Percentiles rank a stretch among this genome's conserved stretches.
Conservation (phyloP, 2,329 filamentous ascomycete genomes). For the Claviceps africana region DNA sequence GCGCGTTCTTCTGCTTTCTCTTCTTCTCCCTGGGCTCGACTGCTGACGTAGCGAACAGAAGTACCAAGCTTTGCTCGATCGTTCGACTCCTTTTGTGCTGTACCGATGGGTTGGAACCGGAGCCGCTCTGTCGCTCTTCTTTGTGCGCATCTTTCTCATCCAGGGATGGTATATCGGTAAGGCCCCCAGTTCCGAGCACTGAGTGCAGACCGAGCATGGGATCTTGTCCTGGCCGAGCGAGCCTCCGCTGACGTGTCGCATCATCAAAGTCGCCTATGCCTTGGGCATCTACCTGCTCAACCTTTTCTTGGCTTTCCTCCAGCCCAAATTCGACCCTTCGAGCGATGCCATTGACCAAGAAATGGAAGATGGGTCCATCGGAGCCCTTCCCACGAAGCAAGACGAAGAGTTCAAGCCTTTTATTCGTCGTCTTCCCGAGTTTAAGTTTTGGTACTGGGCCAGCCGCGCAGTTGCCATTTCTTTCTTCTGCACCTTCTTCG, state of each 20-base stretch:
- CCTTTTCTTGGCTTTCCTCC: constrained; percentile 95
- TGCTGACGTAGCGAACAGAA: constrained; percentile 37
- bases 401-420: constrained; percentile 98
- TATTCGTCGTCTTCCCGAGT: constrained; percentile 88
- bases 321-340: constrained; percentile 96
- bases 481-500: constrained; percentile 84
- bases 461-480: constrained; percentile 73
- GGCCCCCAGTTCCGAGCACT: constrained; percentile 15
- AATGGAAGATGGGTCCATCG: constrained; percentile 81
- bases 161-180: constrained; percentile 98
- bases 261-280: constrained; percentile 72
- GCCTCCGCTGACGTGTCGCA: neutral
- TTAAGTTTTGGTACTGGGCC: constrained; percentile 99
- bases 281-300: constrained; percentile 98
- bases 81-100: constrained; percentile 74
- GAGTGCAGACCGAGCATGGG: neutral
- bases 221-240: neutral
- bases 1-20: neutral
- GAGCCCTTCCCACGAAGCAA: constrained; percentile 78
- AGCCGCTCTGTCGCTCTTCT: constrained; percentile 64
- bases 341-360: constrained; percentile 83
- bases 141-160: constrained; percentile 73
- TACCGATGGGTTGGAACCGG: constrained; percentile 89
- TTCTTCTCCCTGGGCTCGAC: neutral
- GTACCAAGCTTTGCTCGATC: constrained; percentile 89